Evolutionary conservation across 2,329 filamentous ascomycete species (phyloP).

Genomic region (Aspergillus terreus): DNA sequence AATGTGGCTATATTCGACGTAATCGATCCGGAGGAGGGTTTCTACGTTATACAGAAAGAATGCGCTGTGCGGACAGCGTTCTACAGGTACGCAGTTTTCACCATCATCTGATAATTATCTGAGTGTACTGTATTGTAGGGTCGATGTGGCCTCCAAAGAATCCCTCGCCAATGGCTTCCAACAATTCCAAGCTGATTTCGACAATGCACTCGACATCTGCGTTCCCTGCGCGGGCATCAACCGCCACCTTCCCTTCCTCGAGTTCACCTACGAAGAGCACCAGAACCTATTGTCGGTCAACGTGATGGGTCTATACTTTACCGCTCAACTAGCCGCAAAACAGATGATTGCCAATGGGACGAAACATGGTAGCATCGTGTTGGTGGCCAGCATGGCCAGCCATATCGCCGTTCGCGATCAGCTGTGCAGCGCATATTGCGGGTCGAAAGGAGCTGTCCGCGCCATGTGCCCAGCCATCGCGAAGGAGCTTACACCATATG

Average conservation of each 20-base stretch:
- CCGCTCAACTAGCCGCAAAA: constrained; percentile 47
- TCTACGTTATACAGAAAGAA: constrained; percentile 40
- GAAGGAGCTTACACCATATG: constrained; percentile 40
- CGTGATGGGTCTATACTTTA: constrained; percentile 44
- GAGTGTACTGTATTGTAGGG: constrained; percentile 16
- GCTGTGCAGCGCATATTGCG: constrained; percentile 47
- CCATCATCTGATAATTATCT: not conserved
- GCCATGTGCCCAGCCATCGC: constrained; percentile 49
- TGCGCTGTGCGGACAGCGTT: constrained; percentile 41
- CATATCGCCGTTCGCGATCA: constrained; percentile 51
- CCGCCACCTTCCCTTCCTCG: constrained; percentile 42
- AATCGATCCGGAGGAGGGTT: constrained; percentile 37
- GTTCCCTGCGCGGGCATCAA: constrained; percentile 47
- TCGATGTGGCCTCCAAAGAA: constrained; percentile 38
- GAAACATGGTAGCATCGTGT: constrained; percentile 50
- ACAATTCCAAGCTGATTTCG: constrained; percentile 33
- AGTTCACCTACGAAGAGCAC: constrained; percentile 42
- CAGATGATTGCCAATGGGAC: constrained; percentile 52
- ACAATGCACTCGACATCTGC: constrained; percentile 41
- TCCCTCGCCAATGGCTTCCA: constrained; percentile 30
- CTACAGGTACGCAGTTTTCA: constrained; percentile 29
- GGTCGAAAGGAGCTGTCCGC: constrained; percentile 46
- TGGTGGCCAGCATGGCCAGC: constrained; percentile 53
- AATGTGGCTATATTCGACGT: constrained; percentile 47
- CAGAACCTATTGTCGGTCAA: constrained; percentile 44